A percentile compares a stretch with the other conserved stretches of the same genome.
Evolutionary conservation across 2,329 filamentous ascomycete genomes (phyloP).

Genomic region (Xylariaceae sp.): DNA sequence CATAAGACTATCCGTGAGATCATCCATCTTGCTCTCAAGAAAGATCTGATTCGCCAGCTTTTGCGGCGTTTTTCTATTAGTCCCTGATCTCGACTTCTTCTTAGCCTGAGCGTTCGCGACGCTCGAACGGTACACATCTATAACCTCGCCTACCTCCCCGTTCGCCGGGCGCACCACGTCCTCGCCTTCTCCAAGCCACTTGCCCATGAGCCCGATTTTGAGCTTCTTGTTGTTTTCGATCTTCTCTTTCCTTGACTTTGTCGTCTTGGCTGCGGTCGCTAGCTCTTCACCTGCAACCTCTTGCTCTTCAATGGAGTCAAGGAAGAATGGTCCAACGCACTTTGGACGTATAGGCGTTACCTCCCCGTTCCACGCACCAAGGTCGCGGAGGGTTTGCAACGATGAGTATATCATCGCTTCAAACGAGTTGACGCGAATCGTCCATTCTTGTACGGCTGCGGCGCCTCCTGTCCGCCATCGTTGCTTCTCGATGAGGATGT

Average conservation of each 20-base stretch:
- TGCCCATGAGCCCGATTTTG: slow-evolving; percentile 40
- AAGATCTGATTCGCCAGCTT: slow-evolving; percentile 16
- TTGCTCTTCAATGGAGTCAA: neutral
- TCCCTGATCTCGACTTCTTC: neutral
- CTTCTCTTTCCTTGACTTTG: slow-evolving; percentile 13
- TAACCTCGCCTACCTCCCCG: slow-evolving; percentile 19
- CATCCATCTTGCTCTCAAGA: slow-evolving; percentile 61
- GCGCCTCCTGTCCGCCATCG: slow-evolving; percentile 60
- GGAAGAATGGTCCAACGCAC: slow-evolving; percentile 25
- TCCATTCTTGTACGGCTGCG: slow-evolving; percentile 73
- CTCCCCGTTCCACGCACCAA: slow-evolving; percentile 39
- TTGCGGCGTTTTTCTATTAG: slow-evolving; percentile 11
- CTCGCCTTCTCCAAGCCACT: slow-evolving; percentile 63
- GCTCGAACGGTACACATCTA: slow-evolving; percentile 15
- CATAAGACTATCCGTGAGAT: slow-evolving; percentile 74
- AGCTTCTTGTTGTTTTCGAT: slow-evolving; percentile 30
- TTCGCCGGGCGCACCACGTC: slow-evolving; percentile 57
- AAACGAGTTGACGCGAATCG: slow-evolving; percentile 73
- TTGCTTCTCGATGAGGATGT: slow-evolving; percentile 65
- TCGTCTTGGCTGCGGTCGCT: slow-evolving; percentile 14
- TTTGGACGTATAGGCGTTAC: slow-evolving; percentile 41
- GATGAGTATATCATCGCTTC: slow-evolving; percentile 78
- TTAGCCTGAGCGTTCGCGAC: slow-evolving; percentile 8
- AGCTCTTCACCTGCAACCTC: slow-evolving; percentile 1
- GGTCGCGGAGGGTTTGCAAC: slow-evolving; percentile 51